Evolutionary conservation across 2,329 filamentous ascomycete species (phyloP).

Genomic region (Didymellaceae sp.): DNA sequence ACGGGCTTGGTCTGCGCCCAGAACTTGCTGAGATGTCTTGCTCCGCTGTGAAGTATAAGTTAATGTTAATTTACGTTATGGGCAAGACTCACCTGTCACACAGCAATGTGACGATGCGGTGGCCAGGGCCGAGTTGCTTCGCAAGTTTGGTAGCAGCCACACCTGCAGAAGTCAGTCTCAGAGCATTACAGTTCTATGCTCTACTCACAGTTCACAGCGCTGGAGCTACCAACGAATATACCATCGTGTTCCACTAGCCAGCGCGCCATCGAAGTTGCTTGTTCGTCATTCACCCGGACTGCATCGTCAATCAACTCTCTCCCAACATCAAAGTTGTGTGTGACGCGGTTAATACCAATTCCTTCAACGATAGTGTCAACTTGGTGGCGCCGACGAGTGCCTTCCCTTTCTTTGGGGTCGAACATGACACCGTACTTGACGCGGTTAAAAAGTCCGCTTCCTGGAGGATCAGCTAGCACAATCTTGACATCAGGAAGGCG

Average conservation of each 20-base stretch:
- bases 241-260: constrained; percentile 97
- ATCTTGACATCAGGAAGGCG: constrained; percentile 68
- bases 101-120: constrained; percentile 77
- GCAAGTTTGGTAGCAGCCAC: constrained; percentile 76
- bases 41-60: constrained; percentile 56
- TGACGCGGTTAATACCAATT: constrained; percentile 94
- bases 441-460: constrained; percentile 90
- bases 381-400: constrained; percentile 85
- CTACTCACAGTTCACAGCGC: constrained; percentile 84
- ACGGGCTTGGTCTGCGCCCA: constrained; percentile 76
- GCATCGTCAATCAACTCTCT: constrained; percentile 88
- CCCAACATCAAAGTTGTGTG: constrained; percentile 88
- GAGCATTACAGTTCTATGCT: background rate
- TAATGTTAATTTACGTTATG: background rate
- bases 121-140: constrained; percentile 66
- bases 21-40: constrained; percentile 82
- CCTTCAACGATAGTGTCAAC: constrained; percentile 97
- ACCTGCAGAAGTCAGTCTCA: constrained; percentile 37
- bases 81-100: constrained; percentile 64
- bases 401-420: constrained; percentile 84
- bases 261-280: constrained; percentile 91
- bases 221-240: constrained; percentile 92
- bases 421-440: constrained; percentile 97
- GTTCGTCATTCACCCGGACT: constrained; percentile 83
- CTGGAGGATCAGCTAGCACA: constrained; percentile 91